Base-by-base conservation (phyloP, 78 protist genomes). In the Emiliania huxleyi region DNA sequence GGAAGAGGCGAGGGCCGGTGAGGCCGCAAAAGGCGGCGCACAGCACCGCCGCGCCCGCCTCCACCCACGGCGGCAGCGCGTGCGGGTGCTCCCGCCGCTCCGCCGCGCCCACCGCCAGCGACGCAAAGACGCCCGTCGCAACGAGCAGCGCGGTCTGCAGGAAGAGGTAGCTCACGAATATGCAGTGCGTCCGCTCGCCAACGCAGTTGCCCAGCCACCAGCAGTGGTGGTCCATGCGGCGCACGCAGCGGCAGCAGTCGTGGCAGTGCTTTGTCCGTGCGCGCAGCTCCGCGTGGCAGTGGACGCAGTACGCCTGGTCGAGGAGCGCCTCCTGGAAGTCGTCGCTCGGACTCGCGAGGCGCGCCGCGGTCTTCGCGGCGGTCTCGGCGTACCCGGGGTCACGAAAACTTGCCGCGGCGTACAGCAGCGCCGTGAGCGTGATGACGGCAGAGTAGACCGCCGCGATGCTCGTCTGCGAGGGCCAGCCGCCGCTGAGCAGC, bases 211-310 rank as follows among this genome's bases (percentile, higher is more conserved):
- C 90, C 12, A 83, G 35, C 90, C 90, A 43, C n/a, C 33, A 6
- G 62, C 90, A 83, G 62, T 83, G 90, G 23, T 83, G 90, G 62
- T 83, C 90, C 44, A 83, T 26, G 12, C 56, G 55, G 21, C 25
- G 56, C 69, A 83, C 90, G 62, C 90, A 83, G 21, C 37, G 19
- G 42, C 43, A 0, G 69, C 90, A 83, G 6, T 11, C 8, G 52
- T 42, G 0, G 90, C 90, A 83, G 90, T 83, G 90, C 62, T 83
- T 81, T 21, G 88, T 42, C 35, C 88, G 88, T 35, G 15, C 6
- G 29, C 25, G 88, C 25, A 22, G 88, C 48, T 22, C 2, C 37
- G 88, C 37, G 18, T 6, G 55, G 88, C 88, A 42, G 42, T n/a
- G 81, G 40, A 69, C 75, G 12, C 75, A 69, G 37, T 26, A 12